Evolutionary conservation across 805 yeast species (phyloP), one percentile per base, ranked within the genome.

Genomic region (Kluyveromyces starmeri): DNA sequence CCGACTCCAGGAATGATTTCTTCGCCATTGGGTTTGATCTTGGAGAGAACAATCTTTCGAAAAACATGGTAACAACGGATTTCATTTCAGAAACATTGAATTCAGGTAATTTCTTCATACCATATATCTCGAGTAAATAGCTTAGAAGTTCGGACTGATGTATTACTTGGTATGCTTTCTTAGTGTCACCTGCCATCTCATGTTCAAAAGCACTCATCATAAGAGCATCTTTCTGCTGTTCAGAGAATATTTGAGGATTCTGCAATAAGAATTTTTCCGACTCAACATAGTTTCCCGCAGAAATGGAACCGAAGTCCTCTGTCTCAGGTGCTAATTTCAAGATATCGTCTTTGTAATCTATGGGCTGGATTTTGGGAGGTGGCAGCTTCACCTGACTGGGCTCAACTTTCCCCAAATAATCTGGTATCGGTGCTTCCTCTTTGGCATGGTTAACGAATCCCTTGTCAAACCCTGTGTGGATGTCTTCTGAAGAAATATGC

Each of bases 121-220:
- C 54, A 34, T 62, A 56, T 13, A 65, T 45, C 40, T 65, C 68
- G 28, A 57, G 64, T 35, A 81, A 61, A 54, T 84, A 89, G 50
- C 84, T 94, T 41, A 89, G 54, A 20, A 89, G 59, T 47, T 83
- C 71, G 2, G 95, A 78, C 49, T 84, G 92, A 55, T 75, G 80
- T 28, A 89, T 78, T n/a, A 76, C 72, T 40, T 74, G 79, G 40
- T 68, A 70, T 7, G 95, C 75, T 5, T 57, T 53, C 5, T 44
- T 41, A 0, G 69, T 50, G 31, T 84, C 69, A 14, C 76, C 80
- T 10, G 70, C 74, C 41, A 89, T 66, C 54, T 85, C 84, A 37
- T 67, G 65, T 49, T 89, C 94, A 57, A 92, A 92, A 0, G 96
- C 94, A 14, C 79, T 78, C 96, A 89, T 88, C 53, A 88, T 67